phyloP scores from a whole-genome alignment of 345 rosid species.

The Acer negundo region DNA sequence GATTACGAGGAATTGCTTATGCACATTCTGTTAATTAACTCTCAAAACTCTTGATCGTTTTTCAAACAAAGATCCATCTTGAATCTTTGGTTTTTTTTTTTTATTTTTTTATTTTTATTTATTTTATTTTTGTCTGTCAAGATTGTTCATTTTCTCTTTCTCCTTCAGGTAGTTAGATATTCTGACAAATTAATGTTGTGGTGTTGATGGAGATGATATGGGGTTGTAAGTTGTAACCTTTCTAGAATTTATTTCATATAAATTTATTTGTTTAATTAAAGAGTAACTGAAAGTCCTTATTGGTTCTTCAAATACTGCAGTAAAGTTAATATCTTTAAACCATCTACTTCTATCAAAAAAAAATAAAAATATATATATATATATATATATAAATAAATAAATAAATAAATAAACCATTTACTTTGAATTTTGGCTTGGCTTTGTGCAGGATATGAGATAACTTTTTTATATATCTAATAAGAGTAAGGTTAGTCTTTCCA shows the following conservation, averaged over 20 bases:
- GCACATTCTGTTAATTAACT: background rate
- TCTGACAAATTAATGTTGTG: slow-evolving; percentile 23
- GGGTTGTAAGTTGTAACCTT: slow-evolving; percentile 17
- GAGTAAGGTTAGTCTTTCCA: no score
- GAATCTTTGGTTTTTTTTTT: background rate
- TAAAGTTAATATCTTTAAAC: slow-evolving; percentile 9
- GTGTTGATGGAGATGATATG: slow-evolving; percentile 12
- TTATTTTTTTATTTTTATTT: no score
- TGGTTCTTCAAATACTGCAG: slow-evolving; percentile 9
- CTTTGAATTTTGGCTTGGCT: background rate
- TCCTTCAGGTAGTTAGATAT: slow-evolving; percentile 18
- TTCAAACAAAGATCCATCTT: background rate
- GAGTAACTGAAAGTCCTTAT: background rate
- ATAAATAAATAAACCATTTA: no score
- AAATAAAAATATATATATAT: no score
- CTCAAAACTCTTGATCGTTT: background rate
- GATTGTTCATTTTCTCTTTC: slow-evolving; percentile 22
- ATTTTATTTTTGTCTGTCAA: no score
- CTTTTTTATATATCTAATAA: no score
- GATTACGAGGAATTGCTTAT: background rate
- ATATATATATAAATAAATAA: no score
- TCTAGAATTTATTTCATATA: slow-evolving; percentile 22
- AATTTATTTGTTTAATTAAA: slow-evolving; percentile 30
- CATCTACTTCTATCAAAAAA: no score
- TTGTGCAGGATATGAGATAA: background rate